These are phyloP conservation scores for Phaffomyces thermotolerans DNA, from an alignment of 805 yeast genomes.

Conservation along the genomic window DNA sequence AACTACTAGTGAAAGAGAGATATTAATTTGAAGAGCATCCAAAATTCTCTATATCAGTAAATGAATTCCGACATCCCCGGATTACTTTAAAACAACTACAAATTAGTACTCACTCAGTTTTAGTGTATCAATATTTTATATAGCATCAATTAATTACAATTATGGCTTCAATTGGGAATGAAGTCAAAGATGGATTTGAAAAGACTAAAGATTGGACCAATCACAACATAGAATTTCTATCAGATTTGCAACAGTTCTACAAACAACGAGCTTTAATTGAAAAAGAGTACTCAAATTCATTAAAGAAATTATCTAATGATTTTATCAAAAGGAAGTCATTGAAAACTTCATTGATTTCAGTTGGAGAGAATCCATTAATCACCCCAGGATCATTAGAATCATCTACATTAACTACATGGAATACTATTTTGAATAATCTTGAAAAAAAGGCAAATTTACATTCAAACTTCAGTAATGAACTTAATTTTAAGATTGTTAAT, in stretches of 20 bases:
- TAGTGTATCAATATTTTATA: too few species aligned
- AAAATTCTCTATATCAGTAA: too few species aligned
- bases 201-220: slow-evolving; percentile 73
- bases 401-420: slow-evolving; percentile 87
- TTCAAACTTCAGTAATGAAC: slow-evolving; percentile 47
- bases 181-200: slow-evolving; percentile 72
- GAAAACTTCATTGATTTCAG: slow-evolving; percentile 59
- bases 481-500: slow-evolving; percentile 52
- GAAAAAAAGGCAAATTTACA: slow-evolving; percentile 72
- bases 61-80: too few species aligned
- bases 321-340: slow-evolving; percentile 74
- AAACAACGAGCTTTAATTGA: slow-evolving; percentile 77
- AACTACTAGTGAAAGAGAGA: too few species aligned
- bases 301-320: slow-evolving; percentile 56
- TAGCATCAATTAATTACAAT: neutral
- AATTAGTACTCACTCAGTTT: too few species aligned
- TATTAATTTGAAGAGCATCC: too few species aligned
- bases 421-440: slow-evolving; percentile 74
- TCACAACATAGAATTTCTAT: slow-evolving; percentile 66
- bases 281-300: slow-evolving; percentile 67
- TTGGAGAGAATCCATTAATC: slow-evolving; percentile 83
- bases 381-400: slow-evolving; percentile 95
- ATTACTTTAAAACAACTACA: too few species aligned
- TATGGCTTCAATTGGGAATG: slow-evolving; percentile 48
- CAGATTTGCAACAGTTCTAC: slow-evolving; percentile 77